Evolutionary conservation across 768 basidiomycete genomes (phyloP), one percentile per base, ranked within the genome.

Genomic region (Crepidotus variabilis): DNA sequence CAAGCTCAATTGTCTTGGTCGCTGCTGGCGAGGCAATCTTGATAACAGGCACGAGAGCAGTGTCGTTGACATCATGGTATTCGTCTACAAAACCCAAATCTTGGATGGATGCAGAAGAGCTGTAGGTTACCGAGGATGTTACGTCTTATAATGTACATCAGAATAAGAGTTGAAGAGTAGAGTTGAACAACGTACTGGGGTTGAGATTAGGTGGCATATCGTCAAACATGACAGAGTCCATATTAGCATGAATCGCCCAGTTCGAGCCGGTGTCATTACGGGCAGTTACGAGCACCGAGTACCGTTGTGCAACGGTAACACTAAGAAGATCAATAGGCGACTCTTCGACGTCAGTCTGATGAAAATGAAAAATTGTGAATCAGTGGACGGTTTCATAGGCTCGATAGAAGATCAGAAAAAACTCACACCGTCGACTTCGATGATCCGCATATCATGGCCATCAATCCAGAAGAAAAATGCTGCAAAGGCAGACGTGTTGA

Each of bases 221-320:
- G 69, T 98, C 96, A 69, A 97, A 98, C 94, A 95, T 96, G 59
- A 74, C 75, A 0, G 81, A 81, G 67, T 95, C 92, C 83, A 98
- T 92, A 75, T 94, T 91, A 5, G 90, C 89, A 65, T 94, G 91
- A 57, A 99, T 84, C 51, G 83, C 84, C 86, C 87, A 98, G 76
- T 99, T 97, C 20, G 81, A 75, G 2, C 80, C 73, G 0, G 87
- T 89, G 60, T 94, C 90, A 70, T 95, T 95, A 49, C 88, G 84
- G 9, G 96, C 95, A 10, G 87, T 88, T 52, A 99, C 92, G 32
- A 98, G 84, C 39, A 99, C 77, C 0, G 94, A 95, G 71, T 96
- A 97, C 18, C 96, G 85, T 70, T 98, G 96, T 0, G 94, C 94
- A 28, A 89, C 93, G 13, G 92, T 79, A 55, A 98, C 56, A 45